Percentiles rank a stretch among this genome's conserved stretches.
Evolutionary conservation across 2,329 filamentous ascomycete genomes (phyloP).

Genomic region (Talaromyces atroroseus): DNA sequence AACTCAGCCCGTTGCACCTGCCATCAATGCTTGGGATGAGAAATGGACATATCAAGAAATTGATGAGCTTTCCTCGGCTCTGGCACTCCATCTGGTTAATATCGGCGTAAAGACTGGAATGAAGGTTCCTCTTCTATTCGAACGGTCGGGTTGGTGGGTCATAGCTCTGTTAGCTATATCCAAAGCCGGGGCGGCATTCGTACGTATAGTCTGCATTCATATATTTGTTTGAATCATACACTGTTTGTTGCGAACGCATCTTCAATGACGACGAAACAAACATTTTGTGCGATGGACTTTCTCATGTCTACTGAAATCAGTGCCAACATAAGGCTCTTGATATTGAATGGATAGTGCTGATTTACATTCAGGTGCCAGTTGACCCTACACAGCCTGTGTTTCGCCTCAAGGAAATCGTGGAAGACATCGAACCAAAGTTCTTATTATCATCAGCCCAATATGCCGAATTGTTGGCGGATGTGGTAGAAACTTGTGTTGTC

Average conservation of each 20-base stretch:
- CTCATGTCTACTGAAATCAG: not conserved
- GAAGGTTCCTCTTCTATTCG: conserved; percentile 23
- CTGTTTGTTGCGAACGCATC: no score
- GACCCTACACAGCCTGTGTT: not conserved
- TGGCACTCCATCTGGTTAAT: conserved; percentile 26
- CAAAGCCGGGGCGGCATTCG: conserved; percentile 26
- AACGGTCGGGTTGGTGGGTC: conserved; percentile 27
- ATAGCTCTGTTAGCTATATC: conserved; percentile 27
- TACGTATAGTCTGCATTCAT: conserved; percentile 30
- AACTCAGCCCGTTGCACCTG: conserved; percentile 19
- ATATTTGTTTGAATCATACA: not conserved
- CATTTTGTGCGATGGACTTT: not conserved
- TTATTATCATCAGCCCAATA: not conserved
- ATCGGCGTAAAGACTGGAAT: conserved; percentile 24
- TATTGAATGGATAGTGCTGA: not conserved
- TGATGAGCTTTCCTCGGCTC: conserved; percentile 25
- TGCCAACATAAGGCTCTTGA: not conserved
- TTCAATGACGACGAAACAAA: no score
- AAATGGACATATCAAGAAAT: conserved; percentile 29
- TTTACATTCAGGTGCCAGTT: not conserved
- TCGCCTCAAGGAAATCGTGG: not conserved
- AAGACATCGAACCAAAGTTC: not conserved
- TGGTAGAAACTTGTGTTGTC: not conserved
- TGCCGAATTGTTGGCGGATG: not conserved
- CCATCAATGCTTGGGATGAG: conserved; percentile 28